These are phyloP conservation scores for Phytopythium aichiense DNA, from an alignment of 352 stramenopile species.

Conservation along the genomic window DNA sequence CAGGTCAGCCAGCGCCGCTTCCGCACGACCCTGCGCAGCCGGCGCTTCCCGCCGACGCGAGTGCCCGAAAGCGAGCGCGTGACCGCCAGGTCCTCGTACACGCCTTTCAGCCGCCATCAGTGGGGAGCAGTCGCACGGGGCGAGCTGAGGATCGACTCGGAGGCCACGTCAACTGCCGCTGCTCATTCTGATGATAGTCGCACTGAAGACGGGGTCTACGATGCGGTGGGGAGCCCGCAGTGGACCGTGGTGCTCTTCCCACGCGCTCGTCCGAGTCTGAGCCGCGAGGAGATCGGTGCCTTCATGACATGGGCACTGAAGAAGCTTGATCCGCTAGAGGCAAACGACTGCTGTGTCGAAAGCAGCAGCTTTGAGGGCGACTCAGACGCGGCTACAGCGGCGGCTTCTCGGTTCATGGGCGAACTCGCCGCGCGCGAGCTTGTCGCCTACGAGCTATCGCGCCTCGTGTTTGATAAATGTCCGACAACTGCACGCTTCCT, in stretches of 20 bases:
- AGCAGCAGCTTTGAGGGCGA: background rate
- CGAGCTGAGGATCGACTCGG: slow-evolving; percentile 9
- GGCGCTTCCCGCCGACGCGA: slow-evolving; percentile 34
- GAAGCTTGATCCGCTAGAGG: slow-evolving; percentile 9
- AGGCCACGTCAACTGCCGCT: slow-evolving; percentile 10
- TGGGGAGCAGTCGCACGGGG: background rate
- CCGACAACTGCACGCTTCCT: slow-evolving; percentile 50
- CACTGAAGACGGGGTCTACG: background rate
- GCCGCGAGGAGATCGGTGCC: slow-evolving; percentile 21
- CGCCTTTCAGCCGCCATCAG: slow-evolving; percentile 24
- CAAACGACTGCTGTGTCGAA: background rate
- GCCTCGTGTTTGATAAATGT: slow-evolving; percentile 53
- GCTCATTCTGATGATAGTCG: background rate
- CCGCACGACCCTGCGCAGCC: slow-evolving; percentile 29
- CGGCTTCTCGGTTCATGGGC: slow-evolving; percentile 11
- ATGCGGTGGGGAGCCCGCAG: slow-evolving; percentile 12
- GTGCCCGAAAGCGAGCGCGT: slow-evolving; percentile 28
- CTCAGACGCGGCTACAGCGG: slow-evolving; percentile 2
- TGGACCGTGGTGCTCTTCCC: slow-evolving; percentile 46
- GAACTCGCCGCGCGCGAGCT: slow-evolving; percentile 26
- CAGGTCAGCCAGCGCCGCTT: slow-evolving; percentile 14
- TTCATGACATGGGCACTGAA: slow-evolving; percentile 27
- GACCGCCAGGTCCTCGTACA: slow-evolving; percentile 21
- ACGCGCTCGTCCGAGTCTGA: slow-evolving; percentile 22
- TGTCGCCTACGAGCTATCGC: slow-evolving; percentile 39